phyloP scores from a whole-genome alignment of 192 early-diverging fungal genomes.

The Mortierella hygrophila region DNA sequence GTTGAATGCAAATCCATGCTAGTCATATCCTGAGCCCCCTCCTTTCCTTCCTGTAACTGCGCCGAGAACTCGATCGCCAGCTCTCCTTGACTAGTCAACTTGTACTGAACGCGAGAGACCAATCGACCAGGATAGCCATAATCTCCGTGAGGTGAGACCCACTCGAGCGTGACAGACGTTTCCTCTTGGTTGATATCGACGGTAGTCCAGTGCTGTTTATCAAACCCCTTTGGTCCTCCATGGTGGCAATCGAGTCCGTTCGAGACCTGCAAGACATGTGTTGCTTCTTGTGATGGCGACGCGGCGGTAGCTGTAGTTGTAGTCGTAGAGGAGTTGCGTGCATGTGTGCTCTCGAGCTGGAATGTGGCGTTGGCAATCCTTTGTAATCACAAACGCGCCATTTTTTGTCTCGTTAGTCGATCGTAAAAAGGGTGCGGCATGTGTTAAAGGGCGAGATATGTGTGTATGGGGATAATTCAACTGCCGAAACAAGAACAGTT shows the following conservation, averaged over 20 bases:
- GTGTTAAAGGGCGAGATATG: neutral
- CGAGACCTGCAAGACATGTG: conserved; percentile 69
- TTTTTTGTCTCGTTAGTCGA: neutral
- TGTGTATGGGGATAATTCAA: neutral
- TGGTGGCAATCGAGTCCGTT: conserved; percentile 87
- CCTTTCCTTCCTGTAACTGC: conserved; percentile 47
- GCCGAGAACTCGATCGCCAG: conserved; percentile 66
- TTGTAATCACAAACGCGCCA: neutral
- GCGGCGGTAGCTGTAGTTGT: neutral
- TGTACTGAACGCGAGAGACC: conserved; percentile 69
- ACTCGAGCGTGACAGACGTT: conserved; percentile 65
- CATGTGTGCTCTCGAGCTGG: conserved; percentile 63
- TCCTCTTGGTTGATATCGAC: conserved; percentile 42
- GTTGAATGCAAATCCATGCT: conserved; percentile 57
- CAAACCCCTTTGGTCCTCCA: conserved; percentile 82
- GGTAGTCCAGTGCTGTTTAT: conserved; percentile 76
- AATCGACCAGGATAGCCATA: conserved; percentile 86
- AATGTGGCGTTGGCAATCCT: conserved; percentile 76
- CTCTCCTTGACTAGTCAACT: conserved; percentile 65
- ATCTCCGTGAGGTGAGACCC: conserved; percentile 77
- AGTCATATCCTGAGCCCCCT: neutral
- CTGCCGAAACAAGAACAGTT: neutral
- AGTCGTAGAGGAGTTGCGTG: neutral
- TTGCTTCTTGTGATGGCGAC: neutral
- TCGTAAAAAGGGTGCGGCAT: neutral